Percentiles rank a stretch among this genome's conserved stretches.
These are phyloP conservation scores for Chlamydomonas schloesseri DNA, from an alignment of 139 green algal genomes.

Conservation along the genomic window DNA sequence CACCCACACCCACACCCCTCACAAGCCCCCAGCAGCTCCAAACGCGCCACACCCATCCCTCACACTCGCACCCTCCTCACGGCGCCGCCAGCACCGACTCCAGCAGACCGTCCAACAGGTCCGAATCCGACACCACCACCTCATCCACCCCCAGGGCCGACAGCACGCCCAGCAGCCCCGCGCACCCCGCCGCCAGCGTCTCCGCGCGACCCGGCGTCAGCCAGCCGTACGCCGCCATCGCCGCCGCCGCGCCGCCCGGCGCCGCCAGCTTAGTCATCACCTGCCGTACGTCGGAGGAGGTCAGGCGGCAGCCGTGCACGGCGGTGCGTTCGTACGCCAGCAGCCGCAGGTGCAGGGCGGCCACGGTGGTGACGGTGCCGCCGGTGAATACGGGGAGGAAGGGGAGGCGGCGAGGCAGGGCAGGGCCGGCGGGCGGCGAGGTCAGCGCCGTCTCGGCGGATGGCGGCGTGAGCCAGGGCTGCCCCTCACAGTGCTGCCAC, in stretches of 20 bases:
- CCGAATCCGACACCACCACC: conserved; percentile 18
- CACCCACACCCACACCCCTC: too few relatives aligned
- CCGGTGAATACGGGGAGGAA: background rate
- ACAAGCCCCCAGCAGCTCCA: too few relatives aligned
- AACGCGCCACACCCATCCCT: too few relatives aligned
- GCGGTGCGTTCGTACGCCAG: background rate
- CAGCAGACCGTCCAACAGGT: conserved; percentile 42
- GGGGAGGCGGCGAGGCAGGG: background rate
- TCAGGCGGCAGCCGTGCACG: conserved; percentile 10
- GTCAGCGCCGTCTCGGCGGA: background rate
- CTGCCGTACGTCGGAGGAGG: background rate
- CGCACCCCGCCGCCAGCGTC: conserved; percentile 23
- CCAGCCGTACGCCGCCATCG: conserved; percentile 6
- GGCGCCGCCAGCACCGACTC: background rate
- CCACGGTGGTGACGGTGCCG: conserved; percentile 31
- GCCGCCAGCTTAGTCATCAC: background rate
- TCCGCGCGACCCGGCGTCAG: conserved; percentile 7
- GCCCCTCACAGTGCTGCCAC: background rate
- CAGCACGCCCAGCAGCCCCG: conserved; percentile 30
- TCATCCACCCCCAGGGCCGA: background rate
- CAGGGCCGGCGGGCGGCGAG: background rate
- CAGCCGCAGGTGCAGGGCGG: conserved; percentile 21
- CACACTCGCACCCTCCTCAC: too few relatives aligned
- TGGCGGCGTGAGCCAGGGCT: background rate
- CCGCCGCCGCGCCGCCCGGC: background rate